Evolutionary conservation across 2,329 filamentous ascomycete species (phyloP).

Genomic region (Aspergillus sp.): DNA sequence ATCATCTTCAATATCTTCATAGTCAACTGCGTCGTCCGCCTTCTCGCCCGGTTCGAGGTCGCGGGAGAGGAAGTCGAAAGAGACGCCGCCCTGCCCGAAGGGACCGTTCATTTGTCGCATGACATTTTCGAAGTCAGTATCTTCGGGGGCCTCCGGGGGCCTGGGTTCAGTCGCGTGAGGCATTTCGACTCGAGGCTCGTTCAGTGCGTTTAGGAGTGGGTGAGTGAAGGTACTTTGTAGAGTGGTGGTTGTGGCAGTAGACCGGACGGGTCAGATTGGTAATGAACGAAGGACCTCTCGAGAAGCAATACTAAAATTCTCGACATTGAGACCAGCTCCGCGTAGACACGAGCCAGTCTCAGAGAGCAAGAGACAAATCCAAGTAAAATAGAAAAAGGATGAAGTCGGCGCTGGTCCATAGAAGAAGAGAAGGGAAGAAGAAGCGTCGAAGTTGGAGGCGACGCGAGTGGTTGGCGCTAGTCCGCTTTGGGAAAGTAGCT

Average conservation of each 20-base stretch:
- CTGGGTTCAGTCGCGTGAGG: conserved; percentile 30
- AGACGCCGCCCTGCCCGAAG: conserved; percentile 20
- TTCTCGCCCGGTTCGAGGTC: conserved; percentile 56
- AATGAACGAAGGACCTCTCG: neutral
- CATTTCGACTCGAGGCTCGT: conserved; percentile 18
- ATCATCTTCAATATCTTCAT: conserved; percentile 72
- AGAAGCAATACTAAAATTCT: neutral
- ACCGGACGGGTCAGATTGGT: neutral
- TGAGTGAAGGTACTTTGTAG: neutral
- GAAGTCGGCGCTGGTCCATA: neutral
- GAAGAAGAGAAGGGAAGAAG: neutral
- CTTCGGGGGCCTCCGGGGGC: conserved; percentile 21
- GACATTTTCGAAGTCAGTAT: conserved; percentile 35
- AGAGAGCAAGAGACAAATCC: too few species aligned
- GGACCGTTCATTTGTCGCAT: conserved; percentile 36
- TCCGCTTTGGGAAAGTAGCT: conserved; percentile 21
- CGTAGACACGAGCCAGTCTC: neutral
- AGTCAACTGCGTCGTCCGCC: conserved; percentile 86
- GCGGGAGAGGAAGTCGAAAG: conserved; percentile 34
- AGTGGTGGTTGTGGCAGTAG: neutral
- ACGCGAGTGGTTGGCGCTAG: conserved; percentile 12
- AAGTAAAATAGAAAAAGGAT: too few species aligned
- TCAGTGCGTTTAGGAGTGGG: conserved; percentile 1
- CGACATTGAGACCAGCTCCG: conserved; percentile 7
- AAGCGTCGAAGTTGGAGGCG: conserved; percentile 3